Percentiles rank a stretch among this genome's conserved stretches.
Conservation (phyloP, 2,329 filamentous ascomycete species). For the Pyricularia sp. region DNA sequence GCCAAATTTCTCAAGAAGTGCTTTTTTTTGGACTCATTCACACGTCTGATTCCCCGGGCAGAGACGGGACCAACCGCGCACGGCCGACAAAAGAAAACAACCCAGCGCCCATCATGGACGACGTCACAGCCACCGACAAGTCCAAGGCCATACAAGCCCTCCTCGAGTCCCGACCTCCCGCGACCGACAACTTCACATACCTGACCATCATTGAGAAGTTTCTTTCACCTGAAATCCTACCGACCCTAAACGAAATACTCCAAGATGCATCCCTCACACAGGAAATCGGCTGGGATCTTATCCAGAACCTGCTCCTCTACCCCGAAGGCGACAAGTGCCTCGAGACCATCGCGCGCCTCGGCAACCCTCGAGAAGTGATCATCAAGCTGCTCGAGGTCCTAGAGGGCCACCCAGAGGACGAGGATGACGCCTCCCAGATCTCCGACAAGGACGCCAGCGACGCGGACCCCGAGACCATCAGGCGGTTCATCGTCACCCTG, state of each 20-base stretch:
- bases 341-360: constrained; percentile 60
- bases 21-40: not conserved
- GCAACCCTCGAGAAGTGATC: constrained; percentile 71
- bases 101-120: not conserved
- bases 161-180: constrained; percentile 34
- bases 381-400: constrained; percentile 67
- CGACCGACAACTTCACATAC: constrained; percentile 59
- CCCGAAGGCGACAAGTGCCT: constrained; percentile 58
- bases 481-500: constrained; percentile 51
- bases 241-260: constrained; percentile 47
- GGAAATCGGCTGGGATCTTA: constrained; percentile 75
- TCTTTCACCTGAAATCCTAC: constrained; percentile 52
- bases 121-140: constrained; percentile 11
- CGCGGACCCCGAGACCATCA: constrained; percentile 12
- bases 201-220: constrained; percentile 67
- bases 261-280: constrained; percentile 54
- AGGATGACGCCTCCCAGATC: constrained; percentile 15
- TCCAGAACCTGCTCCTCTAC: constrained; percentile 58
- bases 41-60: not conserved
- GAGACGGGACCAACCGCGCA: not conserved
- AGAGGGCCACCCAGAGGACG: constrained; percentile 40
- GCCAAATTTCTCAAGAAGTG: no score
- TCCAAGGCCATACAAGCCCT: constrained; percentile 31
- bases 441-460: constrained; percentile 10
- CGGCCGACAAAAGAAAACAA: not conserved